Conservation (phyloP, 805 yeast genomes). For the Kuraishia molischiana region DNA sequence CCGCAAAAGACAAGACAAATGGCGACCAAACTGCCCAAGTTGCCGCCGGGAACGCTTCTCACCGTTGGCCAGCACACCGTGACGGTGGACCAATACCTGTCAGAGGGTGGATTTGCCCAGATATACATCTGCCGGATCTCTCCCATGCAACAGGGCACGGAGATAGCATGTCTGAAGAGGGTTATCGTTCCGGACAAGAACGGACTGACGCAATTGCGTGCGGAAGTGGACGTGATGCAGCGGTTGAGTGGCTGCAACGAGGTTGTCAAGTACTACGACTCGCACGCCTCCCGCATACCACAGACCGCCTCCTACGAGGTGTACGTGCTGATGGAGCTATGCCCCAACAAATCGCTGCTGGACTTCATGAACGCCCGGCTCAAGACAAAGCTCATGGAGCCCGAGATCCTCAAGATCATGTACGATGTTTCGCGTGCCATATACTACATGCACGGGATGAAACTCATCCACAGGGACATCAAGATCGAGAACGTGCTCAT, state of each 20-base stretch:
- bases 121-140: conserved; percentile 55
- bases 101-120: conserved; percentile 70
- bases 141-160: conserved; percentile 34
- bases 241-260: conserved; percentile 42
- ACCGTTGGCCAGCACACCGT: conserved; percentile 41
- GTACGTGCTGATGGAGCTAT: conserved; percentile 83
- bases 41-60: conserved; percentile 34
- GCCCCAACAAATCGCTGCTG: conserved; percentile 77
- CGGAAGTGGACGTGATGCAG: conserved; percentile 77
- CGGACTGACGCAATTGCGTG: conserved; percentile 55
- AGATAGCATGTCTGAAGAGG: conserved; percentile 59
- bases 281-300: conserved; percentile 57
- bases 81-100: conserved; percentile 32
- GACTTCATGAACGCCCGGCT: conserved; percentile 87
- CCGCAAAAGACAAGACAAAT: too few relatives aligned
- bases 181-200: conserved; percentile 65
- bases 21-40: conserved; percentile 6
- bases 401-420: conserved; percentile 77
- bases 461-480: conserved; percentile 83
- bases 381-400: conserved; percentile 65
- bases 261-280: conserved; percentile 64
- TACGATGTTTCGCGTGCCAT: conserved; percentile 72
- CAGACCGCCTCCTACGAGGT: conserved; percentile 67
- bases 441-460: conserved; percentile 73
- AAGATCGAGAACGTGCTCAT: conserved; percentile 92